phyloP scores from a whole-genome alignment of 202 grass and related monocot species.

The Zizania palustris region DNA sequence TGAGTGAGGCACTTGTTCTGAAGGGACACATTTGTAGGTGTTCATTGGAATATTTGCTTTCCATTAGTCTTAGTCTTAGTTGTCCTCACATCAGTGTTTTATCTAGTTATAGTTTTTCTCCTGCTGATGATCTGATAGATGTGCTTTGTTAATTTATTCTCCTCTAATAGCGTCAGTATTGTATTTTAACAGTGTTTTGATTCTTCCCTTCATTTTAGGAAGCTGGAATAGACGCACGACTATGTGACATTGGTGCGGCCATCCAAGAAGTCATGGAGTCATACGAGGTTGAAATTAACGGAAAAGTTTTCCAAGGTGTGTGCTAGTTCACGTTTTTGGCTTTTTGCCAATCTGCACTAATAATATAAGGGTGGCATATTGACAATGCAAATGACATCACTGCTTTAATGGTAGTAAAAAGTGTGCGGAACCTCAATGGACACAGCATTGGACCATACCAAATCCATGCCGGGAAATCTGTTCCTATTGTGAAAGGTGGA shows the following conservation, averaged over 20 bases:
- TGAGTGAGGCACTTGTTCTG: background rate
- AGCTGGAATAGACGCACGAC: slow-evolving; percentile 93
- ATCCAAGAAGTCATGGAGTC: slow-evolving; percentile 99
- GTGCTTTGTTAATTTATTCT: background rate
- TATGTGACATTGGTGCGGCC: slow-evolving; percentile 96
- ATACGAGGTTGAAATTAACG: slow-evolving; percentile 98
- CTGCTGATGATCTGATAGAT: slow-evolving; percentile 11
- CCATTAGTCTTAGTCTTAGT: too few species aligned
- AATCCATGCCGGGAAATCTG: slow-evolving; percentile 94
- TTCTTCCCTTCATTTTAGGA: slow-evolving; percentile 54
- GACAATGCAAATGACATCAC: background rate
- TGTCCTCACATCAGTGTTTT: too few species aligned
- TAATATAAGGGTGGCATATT: slow-evolving; percentile 19
- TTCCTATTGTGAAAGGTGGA: slow-evolving; percentile 93
- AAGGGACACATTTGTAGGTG: background rate
- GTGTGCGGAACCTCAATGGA: slow-evolving; percentile 82
- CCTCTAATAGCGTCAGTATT: slow-evolving; percentile 3
- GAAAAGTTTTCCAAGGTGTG: slow-evolving; percentile 93
- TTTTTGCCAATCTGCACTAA: background rate
- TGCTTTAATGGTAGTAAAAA: slow-evolving; percentile 74
- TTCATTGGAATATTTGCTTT: background rate
- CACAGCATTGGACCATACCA: slow-evolving; percentile 96
- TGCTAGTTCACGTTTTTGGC: slow-evolving; percentile 7
- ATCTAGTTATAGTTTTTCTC: slow-evolving; percentile 9
- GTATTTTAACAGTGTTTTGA: background rate